Evolutionary conservation across 2,329 filamentous ascomycete genomes (phyloP).

Genomic region (Daldinia eschscholtzii): DNA sequence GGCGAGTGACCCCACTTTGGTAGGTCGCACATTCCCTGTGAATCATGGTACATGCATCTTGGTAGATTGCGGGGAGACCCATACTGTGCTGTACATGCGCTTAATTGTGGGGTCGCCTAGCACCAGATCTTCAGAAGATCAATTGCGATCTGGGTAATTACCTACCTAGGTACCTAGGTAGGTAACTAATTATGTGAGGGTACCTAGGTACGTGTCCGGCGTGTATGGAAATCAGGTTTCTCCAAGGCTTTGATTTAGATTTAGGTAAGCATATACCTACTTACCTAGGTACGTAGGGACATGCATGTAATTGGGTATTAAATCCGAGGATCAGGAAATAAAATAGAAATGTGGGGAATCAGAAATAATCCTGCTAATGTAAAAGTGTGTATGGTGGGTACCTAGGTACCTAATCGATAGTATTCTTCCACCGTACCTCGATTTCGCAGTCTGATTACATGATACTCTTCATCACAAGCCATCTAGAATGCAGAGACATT

Average conservation of each 20-base stretch:
- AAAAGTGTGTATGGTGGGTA: background rate
- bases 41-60: background rate
- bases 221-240: background rate
- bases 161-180: no score
- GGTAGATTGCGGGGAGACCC: background rate
- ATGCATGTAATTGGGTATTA: background rate
- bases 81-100: no score
- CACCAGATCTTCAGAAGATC: background rate
- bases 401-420: background rate
- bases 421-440: background rate
- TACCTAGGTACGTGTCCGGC: background rate
- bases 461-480: background rate
- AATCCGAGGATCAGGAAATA: background rate
- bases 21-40: background rate
- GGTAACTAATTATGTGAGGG: background rate
- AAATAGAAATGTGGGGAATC: background rate
- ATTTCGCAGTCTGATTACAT: background rate
- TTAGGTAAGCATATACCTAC: background rate
- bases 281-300: background rate
- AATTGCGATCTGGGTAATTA: background rate
- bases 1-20: background rate
- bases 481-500: background rate
- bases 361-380: background rate
- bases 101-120: background rate
- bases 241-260: background rate